Conservation (phyloP, 495 filamentous ascomycete species). For the Neurospora sp. region DNA sequence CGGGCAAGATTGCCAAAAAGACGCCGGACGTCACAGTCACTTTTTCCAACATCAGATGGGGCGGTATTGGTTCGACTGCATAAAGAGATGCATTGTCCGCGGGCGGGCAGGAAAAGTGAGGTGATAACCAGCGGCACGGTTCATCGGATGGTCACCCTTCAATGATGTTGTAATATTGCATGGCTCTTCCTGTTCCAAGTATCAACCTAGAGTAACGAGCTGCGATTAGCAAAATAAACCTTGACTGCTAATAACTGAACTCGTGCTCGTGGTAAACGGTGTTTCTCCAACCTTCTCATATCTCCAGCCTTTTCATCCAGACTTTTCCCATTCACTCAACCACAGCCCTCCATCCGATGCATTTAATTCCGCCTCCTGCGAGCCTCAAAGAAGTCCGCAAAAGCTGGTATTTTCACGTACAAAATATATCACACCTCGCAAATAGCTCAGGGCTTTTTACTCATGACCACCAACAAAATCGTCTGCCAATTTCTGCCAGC, state of each 20-base stretch:
- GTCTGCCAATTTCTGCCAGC: neutral
- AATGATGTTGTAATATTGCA: neutral
- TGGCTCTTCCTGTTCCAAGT: neutral
- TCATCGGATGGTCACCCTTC: neutral
- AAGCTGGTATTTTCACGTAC: neutral
- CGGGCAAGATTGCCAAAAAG: slow-evolving; percentile 35
- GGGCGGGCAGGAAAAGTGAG: neutral
- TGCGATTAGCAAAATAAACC: neutral
- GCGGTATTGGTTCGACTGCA: slow-evolving; percentile 48
- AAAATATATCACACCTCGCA: neutral
- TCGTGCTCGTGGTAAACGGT: neutral
- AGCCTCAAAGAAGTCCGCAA: neutral
- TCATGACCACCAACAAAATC: neutral
- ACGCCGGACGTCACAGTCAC: slow-evolving; percentile 41
- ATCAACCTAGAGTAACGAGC: neutral
- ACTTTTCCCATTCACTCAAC: neutral
- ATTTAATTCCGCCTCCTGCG: neutral
- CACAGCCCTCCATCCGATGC: neutral
- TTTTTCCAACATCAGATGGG: slow-evolving; percentile 56
- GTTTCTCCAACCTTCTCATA: neutral
- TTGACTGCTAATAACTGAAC: neutral
- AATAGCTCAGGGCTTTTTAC: neutral
- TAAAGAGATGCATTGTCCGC: neutral
- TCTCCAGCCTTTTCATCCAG: neutral
- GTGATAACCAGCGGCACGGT: neutral